Conservation (phyloP, 495 filamentous ascomycete genomes). For the Tirmania nivea region DNA sequence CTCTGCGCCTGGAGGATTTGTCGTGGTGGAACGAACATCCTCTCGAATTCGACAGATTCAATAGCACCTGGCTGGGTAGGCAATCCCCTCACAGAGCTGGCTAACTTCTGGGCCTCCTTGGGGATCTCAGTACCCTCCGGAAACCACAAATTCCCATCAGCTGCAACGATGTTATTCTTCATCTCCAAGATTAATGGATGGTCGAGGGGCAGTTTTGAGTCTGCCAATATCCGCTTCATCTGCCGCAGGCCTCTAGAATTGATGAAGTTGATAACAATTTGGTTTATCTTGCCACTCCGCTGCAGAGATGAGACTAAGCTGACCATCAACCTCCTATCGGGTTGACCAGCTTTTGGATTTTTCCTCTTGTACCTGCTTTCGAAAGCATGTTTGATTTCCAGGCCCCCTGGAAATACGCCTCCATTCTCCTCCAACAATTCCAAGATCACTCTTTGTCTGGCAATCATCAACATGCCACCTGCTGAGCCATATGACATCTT, state of each 20-base stretch:
- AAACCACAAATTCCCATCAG: slow-evolving; percentile 22
- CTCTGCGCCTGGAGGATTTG: slow-evolving; percentile 16
- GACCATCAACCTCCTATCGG: slow-evolving; percentile 16
- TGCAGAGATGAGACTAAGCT: slow-evolving; percentile 38
- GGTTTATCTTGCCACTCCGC: slow-evolving; percentile 34
- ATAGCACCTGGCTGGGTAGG: slow-evolving; percentile 13
- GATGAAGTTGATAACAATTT: slow-evolving; percentile 40
- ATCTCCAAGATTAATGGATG: slow-evolving; percentile 30
- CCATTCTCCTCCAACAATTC: slow-evolving; percentile 45
- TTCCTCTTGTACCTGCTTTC: slow-evolving; percentile 16
- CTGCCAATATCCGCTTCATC: slow-evolving; percentile 34
- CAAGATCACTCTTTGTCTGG: slow-evolving; percentile 40
- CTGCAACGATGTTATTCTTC: slow-evolving; percentile 31
- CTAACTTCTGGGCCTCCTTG: background rate
- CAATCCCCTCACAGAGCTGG: slow-evolving; percentile 6
- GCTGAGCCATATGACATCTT: slow-evolving; percentile 18
- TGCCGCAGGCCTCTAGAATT: slow-evolving; percentile 30
- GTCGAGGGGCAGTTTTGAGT: slow-evolving; percentile 27
- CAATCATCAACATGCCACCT: slow-evolving; percentile 17
- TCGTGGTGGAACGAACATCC: slow-evolving; percentile 17
- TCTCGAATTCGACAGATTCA: slow-evolving; percentile 17
- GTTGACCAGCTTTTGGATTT: slow-evolving; percentile 18
- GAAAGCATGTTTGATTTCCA: slow-evolving; percentile 52
- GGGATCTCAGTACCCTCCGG: slow-evolving; percentile 21
- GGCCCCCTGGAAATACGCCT: slow-evolving; percentile 54